Base-by-base conservation (phyloP, 345 rosid species). In the Populus deltoides region DNA sequence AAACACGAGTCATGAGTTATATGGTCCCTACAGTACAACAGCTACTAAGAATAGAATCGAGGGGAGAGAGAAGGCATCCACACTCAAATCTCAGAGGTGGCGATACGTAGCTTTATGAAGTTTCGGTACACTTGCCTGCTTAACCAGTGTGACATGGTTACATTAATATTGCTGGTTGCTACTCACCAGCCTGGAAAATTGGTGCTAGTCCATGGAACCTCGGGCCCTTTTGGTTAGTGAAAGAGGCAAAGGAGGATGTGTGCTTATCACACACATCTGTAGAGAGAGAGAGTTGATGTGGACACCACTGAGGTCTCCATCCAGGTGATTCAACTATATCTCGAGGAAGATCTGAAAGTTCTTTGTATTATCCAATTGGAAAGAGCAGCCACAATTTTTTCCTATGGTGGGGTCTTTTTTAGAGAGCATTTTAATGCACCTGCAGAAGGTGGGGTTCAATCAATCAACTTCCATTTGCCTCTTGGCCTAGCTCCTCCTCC, bases 251-350 rank as follows among this genome's bases (percentile, higher is more conserved):
- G 35, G 72, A 80, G 72, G n/a, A 10, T 47, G 66, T 31, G 11
- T 16, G 51, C 51, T 47, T 3, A 47, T 5, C 41, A 35, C 41
- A 6, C 15, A 72, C 12, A 33, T 5, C 38, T 39, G 51, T 1
- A 59, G 2, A 7, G 5, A 78, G 0, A 62, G 15, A 49, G 70
- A 79, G 77, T 39, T 78, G 84, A 83, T 72, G 81, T 57, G 61
- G 88, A 81, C 72, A 72, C 73, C 89, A 85, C 87, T 82, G 61
- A 81, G 74, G 92, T 88, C 90, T 43, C 76, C 33, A 83, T 90
- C 90, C 87, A 88, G 88, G 88, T 75, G 90, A 90, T 90, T 88
- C 89, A 84, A 85, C 80, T 55, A 70, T 79, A 85, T 82, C 88
- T 80, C 81, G 70, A 41, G 31, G 22, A 36, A 17, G 62, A 6